phyloP scores from a whole-genome alignment of 1,284 basidiomycete species.

The Ganoderma boninense region DNA sequence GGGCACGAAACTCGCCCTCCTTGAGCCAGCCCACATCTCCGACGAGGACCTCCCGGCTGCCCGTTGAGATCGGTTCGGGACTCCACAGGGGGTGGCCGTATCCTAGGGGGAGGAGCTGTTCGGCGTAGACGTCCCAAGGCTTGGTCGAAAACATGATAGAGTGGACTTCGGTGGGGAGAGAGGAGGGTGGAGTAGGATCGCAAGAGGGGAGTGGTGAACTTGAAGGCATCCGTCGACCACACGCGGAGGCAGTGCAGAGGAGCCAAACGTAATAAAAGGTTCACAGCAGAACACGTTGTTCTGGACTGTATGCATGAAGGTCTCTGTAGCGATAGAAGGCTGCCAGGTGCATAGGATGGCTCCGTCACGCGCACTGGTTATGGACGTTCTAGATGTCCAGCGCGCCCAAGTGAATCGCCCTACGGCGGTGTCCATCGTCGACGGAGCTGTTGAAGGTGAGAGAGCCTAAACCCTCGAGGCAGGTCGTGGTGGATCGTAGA shows the following conservation, averaged over 20 bases:
- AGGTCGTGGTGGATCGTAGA: too few relatives aligned
- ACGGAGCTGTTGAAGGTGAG: too few relatives aligned
- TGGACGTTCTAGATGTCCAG: neutral
- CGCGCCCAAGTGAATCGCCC: neutral
- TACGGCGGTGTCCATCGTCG: too few relatives aligned
- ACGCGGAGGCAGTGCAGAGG: neutral
- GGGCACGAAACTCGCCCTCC: constrained; percentile 26
- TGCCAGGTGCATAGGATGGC: neutral
- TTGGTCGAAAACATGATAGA: neutral
- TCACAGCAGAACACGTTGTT: constrained; percentile 3
- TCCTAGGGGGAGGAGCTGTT: constrained; percentile 23
- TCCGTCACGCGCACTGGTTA: neutral
- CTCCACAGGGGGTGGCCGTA: constrained; percentile 35
- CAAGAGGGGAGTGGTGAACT: neutral
- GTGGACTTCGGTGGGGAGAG: too few relatives aligned
- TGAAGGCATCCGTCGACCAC: neutral
- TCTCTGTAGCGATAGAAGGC: neutral
- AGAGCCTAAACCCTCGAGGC: too few relatives aligned
- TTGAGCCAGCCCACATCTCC: constrained; percentile 34
- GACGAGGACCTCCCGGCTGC: constrained; percentile 16
- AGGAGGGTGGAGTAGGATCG: neutral
- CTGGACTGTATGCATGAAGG: neutral
- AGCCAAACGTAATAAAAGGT: neutral
- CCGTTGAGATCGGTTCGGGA: constrained; percentile 16
- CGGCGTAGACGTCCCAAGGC: constrained; percentile 28